phyloP scores from a whole-genome alignment of 495 filamentous ascomycete genomes.

The Evernia prunastri region DNA sequence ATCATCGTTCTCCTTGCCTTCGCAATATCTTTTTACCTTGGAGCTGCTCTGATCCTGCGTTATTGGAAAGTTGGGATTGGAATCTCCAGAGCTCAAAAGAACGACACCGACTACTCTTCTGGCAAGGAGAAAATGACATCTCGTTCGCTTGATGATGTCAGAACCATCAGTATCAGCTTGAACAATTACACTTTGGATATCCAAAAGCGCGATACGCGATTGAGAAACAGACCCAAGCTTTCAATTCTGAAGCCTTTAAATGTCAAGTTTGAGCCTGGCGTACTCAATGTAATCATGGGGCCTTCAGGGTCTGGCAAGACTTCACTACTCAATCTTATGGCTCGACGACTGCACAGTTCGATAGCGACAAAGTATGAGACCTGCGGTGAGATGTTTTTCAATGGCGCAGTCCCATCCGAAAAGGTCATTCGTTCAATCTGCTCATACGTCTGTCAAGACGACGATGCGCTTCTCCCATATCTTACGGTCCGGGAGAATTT shows the following conservation, averaged over 20 bases:
- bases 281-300: constrained; percentile 71
- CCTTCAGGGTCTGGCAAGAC: constrained; percentile 71
- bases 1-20: constrained; percentile 55
- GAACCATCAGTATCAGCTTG: constrained; percentile 53
- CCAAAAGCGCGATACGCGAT: constrained; percentile 48
- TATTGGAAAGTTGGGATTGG: constrained; percentile 55
- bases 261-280: constrained; percentile 53
- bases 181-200: constrained; percentile 55
- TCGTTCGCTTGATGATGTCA: constrained; percentile 44
- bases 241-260: constrained; percentile 59
- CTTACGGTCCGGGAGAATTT: constrained; percentile 69
- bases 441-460: constrained; percentile 71
- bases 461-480: constrained; percentile 65
- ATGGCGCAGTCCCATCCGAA: constrained; percentile 57
- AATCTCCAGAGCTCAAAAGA: constrained; percentile 49
- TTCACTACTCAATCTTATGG: constrained; percentile 62
- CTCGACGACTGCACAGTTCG: constrained; percentile 53
- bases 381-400: constrained; percentile 57
- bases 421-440: constrained; percentile 60
- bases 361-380: constrained; percentile 47
- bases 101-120: constrained; percentile 49
- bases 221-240: constrained; percentile 40
- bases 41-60: constrained; percentile 50
- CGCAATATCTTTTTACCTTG: constrained; percentile 48
- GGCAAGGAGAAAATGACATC: constrained; percentile 56